Evolutionary conservation across 345 rosid species (phyloP), one percentile per base, ranked within the genome.

Genomic region (Citrus maxima): DNA sequence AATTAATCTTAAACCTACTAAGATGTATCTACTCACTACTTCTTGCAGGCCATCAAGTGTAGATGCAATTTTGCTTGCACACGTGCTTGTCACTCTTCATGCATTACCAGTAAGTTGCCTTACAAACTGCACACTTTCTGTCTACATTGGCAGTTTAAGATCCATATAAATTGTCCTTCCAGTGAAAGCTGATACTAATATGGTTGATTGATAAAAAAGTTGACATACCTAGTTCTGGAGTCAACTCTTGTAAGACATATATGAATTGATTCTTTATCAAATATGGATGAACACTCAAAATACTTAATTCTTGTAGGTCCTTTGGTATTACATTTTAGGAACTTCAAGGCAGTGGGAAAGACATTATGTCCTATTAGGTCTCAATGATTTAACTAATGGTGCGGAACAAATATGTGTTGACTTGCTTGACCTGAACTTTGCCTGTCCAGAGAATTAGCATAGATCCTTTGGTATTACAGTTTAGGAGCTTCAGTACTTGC

Each of bases 1-100:
- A 25, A 28, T 38, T 68, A 46, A 61, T 58, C 10, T 76, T 38
- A 16, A 54, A 37, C 42, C 35, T 32, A 40, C 46, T 32, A 28
- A 49, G 60, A 54, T 67, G 28, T 42, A 35, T 16, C 34, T n/a
- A 60, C 22, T 70, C 61, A 10, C 76, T 60, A 25, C 46, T 30
- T 76, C 64, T 67, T 80, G 84, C 87, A 94, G 99, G 84, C 98
- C 98, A 60, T 88, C 99, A 59, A 93, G 95, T 84, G 84, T 96
- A 89, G 99, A 96, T 87, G 94, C 99, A 25, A 21, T 81, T 77
- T 81, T 94, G 72, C 87, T 90, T 58, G 91, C 85, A 56, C 97
- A 96, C 84, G 87, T 89, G 2, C 91, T 93, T 75, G 85, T 94
- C 78, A 85, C 85, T 69, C 85, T 96, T 79, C 86, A 94, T 73